Evolutionary conservation across 306 rosid genomes (phyloP), one percentile per base, ranked within the genome.

Genomic region (Arachis stenosperma): DNA sequence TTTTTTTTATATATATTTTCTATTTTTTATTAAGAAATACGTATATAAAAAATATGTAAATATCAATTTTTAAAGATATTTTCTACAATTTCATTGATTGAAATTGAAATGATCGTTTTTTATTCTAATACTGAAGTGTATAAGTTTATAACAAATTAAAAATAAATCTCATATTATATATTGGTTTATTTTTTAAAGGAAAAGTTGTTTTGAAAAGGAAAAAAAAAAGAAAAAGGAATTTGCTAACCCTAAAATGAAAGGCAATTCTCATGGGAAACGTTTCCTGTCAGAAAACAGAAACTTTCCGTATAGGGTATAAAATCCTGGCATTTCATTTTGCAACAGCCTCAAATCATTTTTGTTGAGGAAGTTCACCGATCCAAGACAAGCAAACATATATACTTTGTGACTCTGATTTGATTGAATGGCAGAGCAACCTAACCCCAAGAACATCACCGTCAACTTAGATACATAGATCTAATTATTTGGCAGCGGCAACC

Each of bases 311-410:
- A 52, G 36, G 73, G 62, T n/a, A 50, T 30, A 27, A 15, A 41
- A 41, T 53, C 65, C 54, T 55, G 75, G 55, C 0, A 10, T 54
- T 52, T 11, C 27, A 30, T 41, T 43, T 58, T 47, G 48, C 37
- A 29, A 11, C 5, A 22, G 54, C 11, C 47, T 37, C 36, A 46
- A 29, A 44, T 33, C 4, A 33, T 33, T 33, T 58, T 5, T 33
- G 58, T 30, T 33, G 36, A 52, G 76, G 78, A 73, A 50, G 52
- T 39, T 4, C 52, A 61, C 77, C 53, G 4, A 57, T 36, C 42
- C 22, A 74, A 55, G 27, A 30, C 27, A 30, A 3, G 48, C n/a
- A 54, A 42, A 42, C 13, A 47, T 44, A 66, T 10, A 33, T 33
- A 33, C 37, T 33, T 4, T 33, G 4, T 4, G 37, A 33, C 4